phyloP scores from a whole-genome alignment of 2,329 filamentous ascomycete genomes.

The Colletotrichum sp. region DNA sequence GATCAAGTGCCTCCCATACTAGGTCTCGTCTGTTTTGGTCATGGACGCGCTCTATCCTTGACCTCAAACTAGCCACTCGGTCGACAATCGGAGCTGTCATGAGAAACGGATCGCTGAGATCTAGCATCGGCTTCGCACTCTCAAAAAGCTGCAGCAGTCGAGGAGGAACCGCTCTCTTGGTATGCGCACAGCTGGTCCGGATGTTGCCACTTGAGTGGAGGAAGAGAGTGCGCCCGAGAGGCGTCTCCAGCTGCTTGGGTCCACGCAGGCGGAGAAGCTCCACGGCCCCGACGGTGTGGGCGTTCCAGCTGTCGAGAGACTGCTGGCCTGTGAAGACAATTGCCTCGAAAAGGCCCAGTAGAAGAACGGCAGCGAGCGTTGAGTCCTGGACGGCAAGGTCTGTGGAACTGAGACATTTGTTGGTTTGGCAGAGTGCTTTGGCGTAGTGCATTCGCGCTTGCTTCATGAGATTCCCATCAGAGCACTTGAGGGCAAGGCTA shows the following conservation, averaged over 20 bases:
- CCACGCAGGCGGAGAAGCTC: constrained; percentile 30
- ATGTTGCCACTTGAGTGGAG: constrained; percentile 30
- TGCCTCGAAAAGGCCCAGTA: constrained; percentile 32
- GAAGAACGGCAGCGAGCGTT: constrained; percentile 30
- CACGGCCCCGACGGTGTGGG: constrained; percentile 28
- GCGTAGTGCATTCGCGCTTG: constrained; percentile 25
- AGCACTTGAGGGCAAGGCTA: constrained; percentile 23
- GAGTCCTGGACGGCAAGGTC: constrained; percentile 26
- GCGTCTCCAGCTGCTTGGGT: constrained; percentile 22
- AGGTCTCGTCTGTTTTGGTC: constrained; percentile 7
- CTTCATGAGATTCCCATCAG: constrained; percentile 20
- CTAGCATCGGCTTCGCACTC: constrained; percentile 11
- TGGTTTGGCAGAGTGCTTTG: constrained; percentile 14
- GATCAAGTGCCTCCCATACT: constrained; percentile 22
- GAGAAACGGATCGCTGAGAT: constrained; percentile 17
- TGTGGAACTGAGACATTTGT: constrained; percentile 20
- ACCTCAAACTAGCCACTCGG: constrained; percentile 22
- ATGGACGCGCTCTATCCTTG: not conserved
- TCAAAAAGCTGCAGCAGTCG: constrained; percentile 24
- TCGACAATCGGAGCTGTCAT: constrained; percentile 23
- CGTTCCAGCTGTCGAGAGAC: constrained; percentile 29
- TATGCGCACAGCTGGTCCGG: constrained; percentile 30
- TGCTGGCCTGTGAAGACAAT: constrained; percentile 27
- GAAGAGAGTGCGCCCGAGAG: constrained; percentile 25
- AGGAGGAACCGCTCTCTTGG: constrained; percentile 23